phyloP scores from a whole-genome alignment of 1,284 basidiomycete species.

The Trichosporon sp. region DNA sequence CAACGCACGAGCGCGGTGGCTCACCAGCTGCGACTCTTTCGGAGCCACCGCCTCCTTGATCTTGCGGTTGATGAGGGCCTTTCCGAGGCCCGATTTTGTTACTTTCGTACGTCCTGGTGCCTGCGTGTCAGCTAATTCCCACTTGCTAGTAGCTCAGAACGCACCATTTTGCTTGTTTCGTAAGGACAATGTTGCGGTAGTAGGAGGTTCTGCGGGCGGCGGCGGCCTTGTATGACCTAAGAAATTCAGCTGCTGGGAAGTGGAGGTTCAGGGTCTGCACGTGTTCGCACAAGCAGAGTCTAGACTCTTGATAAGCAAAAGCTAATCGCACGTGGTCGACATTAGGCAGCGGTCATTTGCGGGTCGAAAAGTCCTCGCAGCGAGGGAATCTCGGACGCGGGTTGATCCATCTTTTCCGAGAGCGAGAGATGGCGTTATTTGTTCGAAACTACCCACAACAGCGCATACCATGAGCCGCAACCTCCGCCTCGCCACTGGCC shows the following conservation, averaged over 20 bases:
- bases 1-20: conserved; percentile 32
- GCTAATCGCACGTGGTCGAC: neutral
- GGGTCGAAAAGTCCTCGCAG: neutral
- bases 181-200: neutral
- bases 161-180: conserved; percentile 12
- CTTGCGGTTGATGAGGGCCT: conserved; percentile 84
- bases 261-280: conserved; percentile 1
- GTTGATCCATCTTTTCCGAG: conserved; percentile 7
- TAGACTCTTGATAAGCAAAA: neutral
- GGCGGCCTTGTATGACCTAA: conserved; percentile 1
- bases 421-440: neutral
- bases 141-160: neutral
- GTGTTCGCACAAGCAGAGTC: neutral
- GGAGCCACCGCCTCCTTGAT: conserved; percentile 70
- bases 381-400: neutral
- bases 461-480: conserved; percentile 19
- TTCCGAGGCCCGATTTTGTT: conserved; percentile 65
- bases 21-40: conserved; percentile 68
- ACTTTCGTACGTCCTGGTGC: conserved; percentile 40
- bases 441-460: conserved; percentile 1
- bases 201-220: neutral
- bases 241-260: conserved; percentile 1
- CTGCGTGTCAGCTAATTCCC: conserved; percentile 19
- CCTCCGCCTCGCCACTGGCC: conserved; percentile 13
- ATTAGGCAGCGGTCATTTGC: neutral